phyloP scores from a whole-genome alignment of 2,329 filamentous ascomycete genomes.

The Diplodia mutila region DNA sequence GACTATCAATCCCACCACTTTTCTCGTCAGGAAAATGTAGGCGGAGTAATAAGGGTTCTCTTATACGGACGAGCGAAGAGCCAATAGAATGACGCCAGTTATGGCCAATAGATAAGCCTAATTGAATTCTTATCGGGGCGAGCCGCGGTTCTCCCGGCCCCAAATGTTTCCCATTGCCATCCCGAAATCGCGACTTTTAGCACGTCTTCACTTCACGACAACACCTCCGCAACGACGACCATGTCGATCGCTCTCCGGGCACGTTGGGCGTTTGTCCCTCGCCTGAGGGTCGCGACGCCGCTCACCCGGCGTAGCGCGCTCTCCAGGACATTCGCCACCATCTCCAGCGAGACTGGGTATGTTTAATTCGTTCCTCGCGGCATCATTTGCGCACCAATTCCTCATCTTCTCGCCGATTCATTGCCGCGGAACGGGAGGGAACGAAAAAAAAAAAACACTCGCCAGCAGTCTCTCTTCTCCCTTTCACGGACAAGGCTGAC shows the following conservation, averaged over 20 bases:
- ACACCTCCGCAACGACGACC: neutral
- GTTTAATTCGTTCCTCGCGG: neutral
- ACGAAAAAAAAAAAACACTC: no score
- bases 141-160: neutral
- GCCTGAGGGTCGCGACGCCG: conserved; percentile 46
- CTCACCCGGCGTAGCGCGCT: conserved; percentile 25
- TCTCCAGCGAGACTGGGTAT: conserved; percentile 44
- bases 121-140: neutral
- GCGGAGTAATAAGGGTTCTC: no score
- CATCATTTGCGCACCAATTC: neutral
- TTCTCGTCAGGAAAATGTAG: neutral
- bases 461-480: no score
- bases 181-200: neutral
- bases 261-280: conserved; percentile 53
- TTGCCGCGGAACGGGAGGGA: no score
- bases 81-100: neutral
- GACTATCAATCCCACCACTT: neutral
- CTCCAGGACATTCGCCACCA: conserved; percentile 50
- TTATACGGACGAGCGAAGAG: neutral
- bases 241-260: conserved; percentile 31
- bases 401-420: no score
- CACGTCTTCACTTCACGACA: neutral
- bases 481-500: neutral
- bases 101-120: neutral
- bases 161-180: conserved; percentile 8